These are phyloP conservation scores for Amanita pallidorosea DNA, from an alignment of 768 basidiomycete species.

Conservation along the genomic window DNA sequence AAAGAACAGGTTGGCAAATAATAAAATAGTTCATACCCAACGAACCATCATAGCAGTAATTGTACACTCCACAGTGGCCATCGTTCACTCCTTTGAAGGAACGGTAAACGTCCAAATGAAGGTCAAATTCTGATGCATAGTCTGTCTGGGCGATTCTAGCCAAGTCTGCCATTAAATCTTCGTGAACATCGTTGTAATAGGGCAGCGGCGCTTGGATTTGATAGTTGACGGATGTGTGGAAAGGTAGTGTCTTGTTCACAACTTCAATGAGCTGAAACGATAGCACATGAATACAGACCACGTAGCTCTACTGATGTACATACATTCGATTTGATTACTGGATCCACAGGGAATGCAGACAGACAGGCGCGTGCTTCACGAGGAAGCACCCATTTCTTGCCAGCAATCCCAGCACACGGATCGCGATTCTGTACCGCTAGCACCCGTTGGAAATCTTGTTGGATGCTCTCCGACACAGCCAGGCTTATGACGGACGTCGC, in stretches of 20 bases:
- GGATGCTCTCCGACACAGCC: not conserved
- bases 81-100: constrained; percentile 46
- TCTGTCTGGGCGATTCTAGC: constrained; percentile 29
- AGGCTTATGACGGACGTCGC: constrained; percentile 1
- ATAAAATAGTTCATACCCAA: not conserved
- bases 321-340: constrained; percentile 39
- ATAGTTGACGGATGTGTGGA: constrained; percentile 55
- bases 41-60: constrained; percentile 44
- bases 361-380: constrained; percentile 40
- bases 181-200: constrained; percentile 43
- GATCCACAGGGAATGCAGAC: constrained; percentile 35
- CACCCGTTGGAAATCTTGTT: not conserved
- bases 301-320: constrained; percentile 5
- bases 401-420: constrained; percentile 42
- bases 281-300: not conserved
- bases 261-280: constrained; percentile 39
- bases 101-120: constrained; percentile 43
- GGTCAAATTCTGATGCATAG: constrained; percentile 42
- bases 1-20: no score
- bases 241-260: constrained; percentile 44
- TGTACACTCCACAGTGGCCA: constrained; percentile 47
- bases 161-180: constrained; percentile 41
- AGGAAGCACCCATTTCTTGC: constrained; percentile 46
- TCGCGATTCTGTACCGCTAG: constrained; percentile 15
- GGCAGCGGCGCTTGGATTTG: constrained; percentile 43